These are phyloP conservation scores for Fusarium scirpi DNA, from an alignment of 2,329 filamentous ascomycete species.

Conservation along the genomic window DNA sequence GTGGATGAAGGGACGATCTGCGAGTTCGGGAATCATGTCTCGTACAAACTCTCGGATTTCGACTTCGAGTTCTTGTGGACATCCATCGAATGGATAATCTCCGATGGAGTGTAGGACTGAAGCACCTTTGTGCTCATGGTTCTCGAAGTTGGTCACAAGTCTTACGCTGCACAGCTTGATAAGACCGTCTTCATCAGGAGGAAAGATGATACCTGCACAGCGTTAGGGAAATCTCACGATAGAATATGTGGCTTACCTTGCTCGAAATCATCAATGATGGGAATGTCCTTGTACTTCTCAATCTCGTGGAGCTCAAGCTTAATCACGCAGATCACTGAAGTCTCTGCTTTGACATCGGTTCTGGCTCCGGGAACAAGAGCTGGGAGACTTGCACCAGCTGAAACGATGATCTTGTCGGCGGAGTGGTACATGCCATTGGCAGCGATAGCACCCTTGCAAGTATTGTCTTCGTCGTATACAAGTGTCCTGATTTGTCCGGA, in stretches of 20 bases:
- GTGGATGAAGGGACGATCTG: conserved; percentile 58
- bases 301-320: conserved; percentile 70
- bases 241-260: too few species aligned
- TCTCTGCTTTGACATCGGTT: conserved; percentile 71
- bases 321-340: conserved; percentile 73
- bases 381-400: conserved; percentile 75
- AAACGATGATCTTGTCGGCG: conserved; percentile 72
- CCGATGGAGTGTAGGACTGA: conserved; percentile 39
- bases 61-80: conserved; percentile 64
- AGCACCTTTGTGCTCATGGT: conserved; percentile 44
- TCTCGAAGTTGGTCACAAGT: conserved; percentile 62
- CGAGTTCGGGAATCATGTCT: conserved; percentile 53
- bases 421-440: conserved; percentile 59
- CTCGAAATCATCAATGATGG: conserved; percentile 50
- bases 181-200: conserved; percentile 60
- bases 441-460: conserved; percentile 62
- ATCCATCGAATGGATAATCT: conserved; percentile 46
- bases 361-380: conserved; percentile 69
- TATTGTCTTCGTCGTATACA: conserved; percentile 44
- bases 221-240: too few species aligned
- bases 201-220: conserved; percentile 64
- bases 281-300: conserved; percentile 58
- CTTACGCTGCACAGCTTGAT: conserved; percentile 68
- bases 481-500: conserved; percentile 41
- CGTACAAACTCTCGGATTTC: conserved; percentile 64